Evolutionary conservation across 345 rosid genomes (phyloP).

Genomic region (Erucastrum elatum): DNA sequence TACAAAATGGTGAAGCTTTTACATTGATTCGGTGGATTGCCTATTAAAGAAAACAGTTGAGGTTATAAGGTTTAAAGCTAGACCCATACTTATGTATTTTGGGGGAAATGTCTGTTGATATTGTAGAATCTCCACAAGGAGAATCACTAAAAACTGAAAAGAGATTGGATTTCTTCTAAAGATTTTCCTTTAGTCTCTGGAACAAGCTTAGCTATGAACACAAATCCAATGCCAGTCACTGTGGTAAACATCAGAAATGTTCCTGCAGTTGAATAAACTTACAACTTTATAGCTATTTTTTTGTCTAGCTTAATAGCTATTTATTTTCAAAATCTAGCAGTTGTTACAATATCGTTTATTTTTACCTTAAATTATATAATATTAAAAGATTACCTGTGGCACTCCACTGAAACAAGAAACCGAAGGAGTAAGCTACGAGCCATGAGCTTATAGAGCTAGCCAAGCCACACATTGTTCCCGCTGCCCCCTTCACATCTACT

Average conservation of each 20-base stretch:
- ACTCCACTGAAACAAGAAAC: slow-evolving; percentile 55
- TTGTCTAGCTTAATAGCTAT: not conserved
- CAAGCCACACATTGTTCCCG: slow-evolving; percentile 53
- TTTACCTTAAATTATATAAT: not conserved
- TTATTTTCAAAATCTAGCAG: not conserved
- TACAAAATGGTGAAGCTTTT: not conserved
- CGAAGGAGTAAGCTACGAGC: slow-evolving; percentile 52
- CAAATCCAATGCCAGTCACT: slow-evolving; percentile 31
- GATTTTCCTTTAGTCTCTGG: slow-evolving; percentile 60
- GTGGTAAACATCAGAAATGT: slow-evolving; percentile 43
- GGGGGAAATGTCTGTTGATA: not conserved
- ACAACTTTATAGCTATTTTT: not conserved
- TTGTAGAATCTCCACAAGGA: not conserved
- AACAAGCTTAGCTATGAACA: slow-evolving; percentile 47
- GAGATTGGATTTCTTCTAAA: slow-evolving; percentile 52
- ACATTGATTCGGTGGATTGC: not conserved
- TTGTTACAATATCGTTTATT: not conserved
- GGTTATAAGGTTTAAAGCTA: not conserved
- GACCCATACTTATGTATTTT: not conserved
- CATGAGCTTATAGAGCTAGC: slow-evolving; percentile 52
- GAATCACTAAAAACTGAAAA: slow-evolving; percentile 13
- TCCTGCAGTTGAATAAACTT: slow-evolving; percentile 33
- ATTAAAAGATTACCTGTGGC: slow-evolving; percentile 38
- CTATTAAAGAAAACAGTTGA: not conserved
- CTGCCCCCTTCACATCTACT: slow-evolving; percentile 56